Evolutionary conservation across 163 green algal species (phyloP), one percentile per base, ranked within the genome.

Genomic region (Volvox carteri): DNA sequence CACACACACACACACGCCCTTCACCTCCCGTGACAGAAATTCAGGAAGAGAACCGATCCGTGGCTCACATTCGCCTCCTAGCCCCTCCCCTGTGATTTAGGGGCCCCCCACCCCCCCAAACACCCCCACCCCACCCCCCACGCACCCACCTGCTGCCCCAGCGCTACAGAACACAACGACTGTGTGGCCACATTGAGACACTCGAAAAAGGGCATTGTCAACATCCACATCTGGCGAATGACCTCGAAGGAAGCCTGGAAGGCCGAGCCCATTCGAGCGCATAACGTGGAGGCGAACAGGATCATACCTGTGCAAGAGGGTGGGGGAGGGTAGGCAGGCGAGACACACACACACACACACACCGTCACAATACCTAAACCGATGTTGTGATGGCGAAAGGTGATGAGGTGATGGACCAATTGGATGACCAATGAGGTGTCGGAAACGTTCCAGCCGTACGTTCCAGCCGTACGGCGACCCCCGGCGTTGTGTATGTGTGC

Each of bases 171-270:
- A n/a, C 81, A 89, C 85, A 93, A 87, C n/a, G 91, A 62, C 58
- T 93, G 91, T 12, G 85, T 88, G 1, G 91, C 91, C 2, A 93
- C 91, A 50, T 90, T 90, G 39, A 92, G 56, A 79, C 85, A 93
- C 91, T 93, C 91, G 78, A 91, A 93, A 39, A 93, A 78, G 60
- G 90, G 90, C 28, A 93, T 93, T 42, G 79, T 81, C 19, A 93
- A 50, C 33, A 93, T 77, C 88, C 88, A 93, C 48, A 92, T 58
- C 77, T 93, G 91, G 23, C 91, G 78, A 37, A 92, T 86, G 39
- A 93, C 91, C 80, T 93, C 91, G 81, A 93, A 93, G 0, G 88
- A 91, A 7, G 88, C 91, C 65, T 93, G 91, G 21, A 86, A 86
- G 0, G 85, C 85, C 5, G 91, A 80, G 44, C 91, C 91, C 35